Percentiles rank a stretch among this genome's conserved stretches.
Evolutionary conservation across 163 green algal genomes (phyloP).

Genomic region (Scenedesmus sp.): DNA sequence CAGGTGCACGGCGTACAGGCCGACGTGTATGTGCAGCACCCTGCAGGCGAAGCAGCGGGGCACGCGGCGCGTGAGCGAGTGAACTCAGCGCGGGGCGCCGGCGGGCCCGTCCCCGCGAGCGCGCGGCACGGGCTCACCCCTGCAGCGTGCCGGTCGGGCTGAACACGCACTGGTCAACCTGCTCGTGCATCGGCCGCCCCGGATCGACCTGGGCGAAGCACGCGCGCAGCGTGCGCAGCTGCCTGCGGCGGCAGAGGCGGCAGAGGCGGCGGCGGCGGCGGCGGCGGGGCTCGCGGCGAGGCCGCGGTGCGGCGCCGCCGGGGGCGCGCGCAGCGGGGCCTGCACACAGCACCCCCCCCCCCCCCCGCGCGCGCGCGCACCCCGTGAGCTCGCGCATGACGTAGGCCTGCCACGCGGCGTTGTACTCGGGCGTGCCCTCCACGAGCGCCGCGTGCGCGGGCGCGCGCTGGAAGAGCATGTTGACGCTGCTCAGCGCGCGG

Average conservation of each 20-base stretch:
- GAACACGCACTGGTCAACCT: constrained; percentile 26
- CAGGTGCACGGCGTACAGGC: constrained; percentile 25
- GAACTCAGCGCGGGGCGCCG: neutral
- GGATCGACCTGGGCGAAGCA: neutral
- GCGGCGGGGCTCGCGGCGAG: no score
- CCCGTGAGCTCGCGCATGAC: constrained; percentile 17
- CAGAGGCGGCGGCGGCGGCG: neutral
- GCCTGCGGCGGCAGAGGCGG: neutral
- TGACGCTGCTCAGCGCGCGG: constrained; percentile 28
- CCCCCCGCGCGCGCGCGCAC: no score
- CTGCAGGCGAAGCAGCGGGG: neutral
- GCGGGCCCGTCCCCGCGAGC: neutral
- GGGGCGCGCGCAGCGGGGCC: no score
- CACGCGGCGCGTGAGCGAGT: neutral
- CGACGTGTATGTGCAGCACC: constrained; percentile 11
- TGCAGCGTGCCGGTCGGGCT: constrained; percentile 1
- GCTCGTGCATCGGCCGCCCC: neutral
- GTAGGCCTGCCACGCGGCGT: neutral
- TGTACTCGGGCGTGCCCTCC: constrained; percentile 2
- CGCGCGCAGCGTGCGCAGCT: neutral
- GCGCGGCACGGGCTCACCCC: no score
- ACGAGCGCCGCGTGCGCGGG: neutral
- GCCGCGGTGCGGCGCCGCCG: no score
- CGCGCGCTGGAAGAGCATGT: constrained; percentile 26
- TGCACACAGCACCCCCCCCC: no score